Evolutionary conservation across 2,329 filamentous ascomycete genomes (phyloP).

Genomic region (Chaetomium sp.): DNA sequence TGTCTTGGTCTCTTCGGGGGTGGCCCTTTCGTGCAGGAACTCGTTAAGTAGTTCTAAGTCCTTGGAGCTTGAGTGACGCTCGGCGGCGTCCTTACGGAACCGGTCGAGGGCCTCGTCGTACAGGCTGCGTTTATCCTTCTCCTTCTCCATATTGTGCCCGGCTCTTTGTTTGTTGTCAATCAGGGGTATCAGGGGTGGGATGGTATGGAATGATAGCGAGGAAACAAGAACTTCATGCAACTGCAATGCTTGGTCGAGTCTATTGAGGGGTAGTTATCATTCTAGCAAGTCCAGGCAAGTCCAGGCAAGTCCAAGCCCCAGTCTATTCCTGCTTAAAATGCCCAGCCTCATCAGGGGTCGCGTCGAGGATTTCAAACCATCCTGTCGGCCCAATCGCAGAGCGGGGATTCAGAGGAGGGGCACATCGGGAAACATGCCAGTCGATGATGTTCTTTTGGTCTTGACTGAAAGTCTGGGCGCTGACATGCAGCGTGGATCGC

Average conservation of each 20-base stretch:
- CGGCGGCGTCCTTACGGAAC: constrained; percentile 14
- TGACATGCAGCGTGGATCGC: background rate
- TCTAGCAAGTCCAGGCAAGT: no score
- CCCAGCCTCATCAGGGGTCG: no score
- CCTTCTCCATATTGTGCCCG: background rate
- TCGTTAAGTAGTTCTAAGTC: constrained; percentile 14
- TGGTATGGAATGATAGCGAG: no score
- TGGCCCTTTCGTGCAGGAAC: constrained; percentile 14
- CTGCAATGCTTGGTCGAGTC: background rate
- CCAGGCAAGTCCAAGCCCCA: no score
- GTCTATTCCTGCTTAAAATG: no score
- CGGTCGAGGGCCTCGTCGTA: constrained; percentile 18
- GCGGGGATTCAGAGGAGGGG: background rate
- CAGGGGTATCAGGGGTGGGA: background rate
- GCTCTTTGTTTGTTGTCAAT: background rate
- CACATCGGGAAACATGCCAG: background rate
- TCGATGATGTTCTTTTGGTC: background rate
- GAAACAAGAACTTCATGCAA: no score
- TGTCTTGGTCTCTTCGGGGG: constrained; percentile 17
- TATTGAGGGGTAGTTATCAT: no score
- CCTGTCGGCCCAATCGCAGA: background rate
- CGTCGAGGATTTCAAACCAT: no score
- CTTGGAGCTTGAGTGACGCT: constrained; percentile 11
- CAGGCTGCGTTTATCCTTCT: constrained; percentile 9
- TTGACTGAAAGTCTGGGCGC: background rate